These are phyloP conservation scores for Leccinum subgranulosum DNA, from an alignment of 768 basidiomycete genomes.

Conservation along the genomic window DNA sequence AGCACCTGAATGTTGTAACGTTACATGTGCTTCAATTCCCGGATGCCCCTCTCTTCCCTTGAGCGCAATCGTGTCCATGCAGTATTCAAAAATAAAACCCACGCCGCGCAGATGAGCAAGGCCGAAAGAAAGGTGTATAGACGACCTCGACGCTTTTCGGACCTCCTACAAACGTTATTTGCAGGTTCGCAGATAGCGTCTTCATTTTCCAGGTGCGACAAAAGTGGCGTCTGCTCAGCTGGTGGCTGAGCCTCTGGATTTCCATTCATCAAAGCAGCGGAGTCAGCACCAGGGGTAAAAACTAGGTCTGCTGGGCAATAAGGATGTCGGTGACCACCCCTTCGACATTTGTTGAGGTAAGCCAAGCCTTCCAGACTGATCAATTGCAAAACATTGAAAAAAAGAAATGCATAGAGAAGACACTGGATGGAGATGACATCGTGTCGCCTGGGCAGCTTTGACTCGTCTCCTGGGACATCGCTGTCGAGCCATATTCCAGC, in stretches of 20 bases:
- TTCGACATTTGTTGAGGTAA: conserved; percentile 44
- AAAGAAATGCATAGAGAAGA: conserved; percentile 55
- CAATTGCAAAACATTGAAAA: conserved; percentile 57
- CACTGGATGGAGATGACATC: conserved; percentile 42
- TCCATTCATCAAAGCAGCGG: not conserved
- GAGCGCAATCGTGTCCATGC: conserved; percentile 56
- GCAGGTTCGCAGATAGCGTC: conserved; percentile 6
- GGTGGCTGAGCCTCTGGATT: not conserved
- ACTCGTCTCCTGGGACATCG: not conserved
- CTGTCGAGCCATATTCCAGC: conserved; percentile 67
- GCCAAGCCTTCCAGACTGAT: conserved; percentile 48
- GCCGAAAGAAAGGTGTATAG: conserved; percentile 44
- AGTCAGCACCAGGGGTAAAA: not conserved
- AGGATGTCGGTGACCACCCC: conserved; percentile 16
- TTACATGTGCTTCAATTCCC: not conserved
- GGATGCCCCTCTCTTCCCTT: conserved; percentile 31
- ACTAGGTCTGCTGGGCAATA: conserved; percentile 15
- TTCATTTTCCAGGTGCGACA: not conserved
- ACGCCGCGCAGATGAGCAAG: conserved; percentile 47
- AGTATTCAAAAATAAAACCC: conserved; percentile 62
- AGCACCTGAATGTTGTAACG: not conserved
- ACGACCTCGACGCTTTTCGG: conserved; percentile 47
- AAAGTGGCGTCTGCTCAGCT: conserved; percentile 14
- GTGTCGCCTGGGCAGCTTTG: conserved; percentile 24
- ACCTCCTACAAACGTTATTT: conserved; percentile 19